Evolutionary conservation across 192 early-diverging fungal species (phyloP), one percentile per base, ranked within the genome.

Genomic region (Backusella australiensis): DNA sequence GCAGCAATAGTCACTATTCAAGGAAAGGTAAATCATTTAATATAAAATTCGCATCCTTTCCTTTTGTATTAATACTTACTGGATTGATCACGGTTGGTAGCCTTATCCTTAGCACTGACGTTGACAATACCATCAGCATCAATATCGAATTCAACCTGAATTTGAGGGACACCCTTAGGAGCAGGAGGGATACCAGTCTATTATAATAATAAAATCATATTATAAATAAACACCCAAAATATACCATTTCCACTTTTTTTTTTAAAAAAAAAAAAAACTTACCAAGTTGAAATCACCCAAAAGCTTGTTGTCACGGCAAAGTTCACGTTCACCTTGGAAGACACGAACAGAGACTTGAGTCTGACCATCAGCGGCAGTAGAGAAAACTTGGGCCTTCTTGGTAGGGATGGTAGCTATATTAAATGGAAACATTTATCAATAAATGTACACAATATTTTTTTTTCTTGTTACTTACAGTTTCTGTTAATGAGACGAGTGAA

Each of bases 101-200:
- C 93, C 88, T 96, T 93, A 87, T 99, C 97, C 88, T 94, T 94
- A 80, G 97, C 97, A 73, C 89, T 87, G 59, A 99, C 96, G 83
- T 96, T 97, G 78, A 99, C 94, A 77, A 99, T 97, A 87, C 97
- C 97, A 80, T 99, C 94, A 66, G 97, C 96, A 85, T 99, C 95
- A 90, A 99, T 97, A 85, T 99, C 97, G 79, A 99, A 99, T 21
- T 93, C 91, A 67, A 99, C 97, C 85, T 96, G 94, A 78, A 98
- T 92, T 87, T 98, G 95, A 34, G 97, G 97, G 42, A 95, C 90
- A 82, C 96, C 96, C 87, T 93, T 93, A 41, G 95, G 94, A 23
- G 96, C 95, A 26, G 97, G 97, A 35, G 96, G 93, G 79, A 98
- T 89, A 56, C 97, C 97, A 67, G 89, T 89, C 71, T 83, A 73